Base-by-base conservation (phyloP, 441 rosid species). In the Croton setiger region DNA sequence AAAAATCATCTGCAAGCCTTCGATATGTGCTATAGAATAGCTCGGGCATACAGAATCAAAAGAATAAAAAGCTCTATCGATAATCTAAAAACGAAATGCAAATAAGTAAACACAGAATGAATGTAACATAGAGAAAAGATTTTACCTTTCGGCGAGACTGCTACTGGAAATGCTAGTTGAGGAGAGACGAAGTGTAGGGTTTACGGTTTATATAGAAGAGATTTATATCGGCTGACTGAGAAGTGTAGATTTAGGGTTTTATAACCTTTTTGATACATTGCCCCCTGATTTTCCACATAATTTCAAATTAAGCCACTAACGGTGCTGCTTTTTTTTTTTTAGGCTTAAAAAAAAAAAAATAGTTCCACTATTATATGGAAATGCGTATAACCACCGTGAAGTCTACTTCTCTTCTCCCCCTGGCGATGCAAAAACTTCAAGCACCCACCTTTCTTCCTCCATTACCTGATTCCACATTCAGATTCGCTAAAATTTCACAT, bases 1-100 rank as follows among this genome's bases (percentile, higher is more conserved):
- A 15, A 9, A 64, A 70, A 67, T 45, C 70, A 67, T 69, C 87
- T 74, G 82, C 82, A 84, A 87, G 80, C 88, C 92, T 85, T 84
- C 89, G 92, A 85, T 79, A 69, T 79, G 87, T 85, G 92, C 88
- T 74, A 43, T 17, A 53, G 4, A 20, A n/a, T 65, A 17, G 70
- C 61, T 21, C 56, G 41, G 4, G 21, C 14, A 62, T 10, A 23
- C 3, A 67, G 1, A 7, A 31, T 20, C n/a, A 15, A 15, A 45
- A 45, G 9, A 45, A 15, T n/a, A 0, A 15, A 45, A 4, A 45
- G 49, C 31, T 52, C 31, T 1, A 52, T 2, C 3, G 31, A 52
- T 18, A 2, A 10, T 59, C 0, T 13, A 8, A 47, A 27, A 13
- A 4, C 5, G 27, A 48, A 12, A 64, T 27, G 43, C 61, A 56